phyloP scores from a whole-genome alignment of 2,329 filamentous ascomycete species.

The Cladosporium sp. region DNA sequence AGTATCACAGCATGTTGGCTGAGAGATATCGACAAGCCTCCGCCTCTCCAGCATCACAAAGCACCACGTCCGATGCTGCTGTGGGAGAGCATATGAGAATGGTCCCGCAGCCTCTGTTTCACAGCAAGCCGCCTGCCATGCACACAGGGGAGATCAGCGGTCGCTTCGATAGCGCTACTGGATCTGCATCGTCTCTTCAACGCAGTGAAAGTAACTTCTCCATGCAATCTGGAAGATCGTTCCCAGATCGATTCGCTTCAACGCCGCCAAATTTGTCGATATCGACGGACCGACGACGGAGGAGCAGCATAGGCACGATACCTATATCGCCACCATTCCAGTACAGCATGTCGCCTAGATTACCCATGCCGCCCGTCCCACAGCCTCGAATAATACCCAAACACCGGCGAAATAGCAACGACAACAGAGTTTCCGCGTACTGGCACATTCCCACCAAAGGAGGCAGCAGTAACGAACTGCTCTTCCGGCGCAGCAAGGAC shows the following conservation, averaged over 20 bases:
- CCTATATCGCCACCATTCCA: conserved; percentile 30
- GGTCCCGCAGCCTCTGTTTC: conserved; percentile 30
- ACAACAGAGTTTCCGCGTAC: conserved; percentile 19
- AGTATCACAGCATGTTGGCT: conserved; percentile 25
- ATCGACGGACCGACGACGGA: conserved; percentile 5
- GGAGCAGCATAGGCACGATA: conserved; percentile 29
- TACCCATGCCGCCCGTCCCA: background rate
- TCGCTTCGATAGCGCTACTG: conserved; percentile 4
- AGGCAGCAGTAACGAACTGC: conserved; percentile 1
- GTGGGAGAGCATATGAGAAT: conserved; percentile 28
- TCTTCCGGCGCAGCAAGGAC: conserved; percentile 19
- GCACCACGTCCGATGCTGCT: conserved; percentile 20
- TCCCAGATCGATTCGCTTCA: background rate
- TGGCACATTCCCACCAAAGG: conserved; percentile 19
- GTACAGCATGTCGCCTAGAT: background rate
- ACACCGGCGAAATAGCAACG: conserved; percentile 6
- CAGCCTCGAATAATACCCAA: background rate
- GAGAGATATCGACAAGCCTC: conserved; percentile 18
- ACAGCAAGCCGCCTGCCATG: conserved; percentile 16
- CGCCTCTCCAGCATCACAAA: conserved; percentile 13
- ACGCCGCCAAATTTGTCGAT: background rate
- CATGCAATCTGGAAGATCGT: background rate
- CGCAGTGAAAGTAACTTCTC: conserved; percentile 1
- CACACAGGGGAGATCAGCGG: background rate
- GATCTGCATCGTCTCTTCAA: background rate